Evolutionary conservation across 2,329 filamentous ascomycete species (phyloP), one percentile per base, ranked within the genome.

Genomic region (Fusarium drepaniforme): DNA sequence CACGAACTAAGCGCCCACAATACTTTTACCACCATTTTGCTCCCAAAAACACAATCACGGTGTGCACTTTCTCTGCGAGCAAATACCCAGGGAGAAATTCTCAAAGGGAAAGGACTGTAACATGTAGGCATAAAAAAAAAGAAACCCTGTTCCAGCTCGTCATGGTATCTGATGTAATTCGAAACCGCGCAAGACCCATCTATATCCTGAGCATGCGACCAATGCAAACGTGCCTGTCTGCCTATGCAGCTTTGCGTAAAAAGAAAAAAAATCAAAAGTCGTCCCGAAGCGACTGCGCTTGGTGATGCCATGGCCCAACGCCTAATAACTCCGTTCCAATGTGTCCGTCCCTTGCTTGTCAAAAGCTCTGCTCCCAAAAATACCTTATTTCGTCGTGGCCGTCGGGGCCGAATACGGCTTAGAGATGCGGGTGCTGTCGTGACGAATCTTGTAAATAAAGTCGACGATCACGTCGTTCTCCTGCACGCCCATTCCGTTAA

Each of bases 381-480:
- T 18, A 21, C n/a, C 46, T 74, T 75, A 74, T 74, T 74, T 75
- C 53, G 42, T 67, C 28, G 64, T 53, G 49, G 37, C 58, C 38
- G 59, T 53, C 35, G 53, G 51, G 59, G 65, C 40, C 21, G 46
- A 15, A 38, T 66, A 66, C 51, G 77, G 79, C 66, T 79, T 80
- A n/a, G 79, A 66, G 51, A 80, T 73, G 8, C 77, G 69, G 57
- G 77, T 81, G 7, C 78, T 67, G 23, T 84, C 81, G 71, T 81
- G 81, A 28, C 82, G 82, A 35, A 94, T 88, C 80, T 91, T 93
- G 86, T 94, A 94, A 71, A 95, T 86, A 80, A 95, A 91, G 74
- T 94, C 93, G 67, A 96, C 93, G 67, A 97, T 93, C 75, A 95
- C 92, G 78, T 97, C 94, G 80, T 92, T 95, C 85, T 97, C 94